Percentiles rank a stretch among this genome's conserved stretches.
Evolutionary conservation across 2,329 filamentous ascomycete genomes (phyloP).

Genomic region (Colletotrichum limetticola): DNA sequence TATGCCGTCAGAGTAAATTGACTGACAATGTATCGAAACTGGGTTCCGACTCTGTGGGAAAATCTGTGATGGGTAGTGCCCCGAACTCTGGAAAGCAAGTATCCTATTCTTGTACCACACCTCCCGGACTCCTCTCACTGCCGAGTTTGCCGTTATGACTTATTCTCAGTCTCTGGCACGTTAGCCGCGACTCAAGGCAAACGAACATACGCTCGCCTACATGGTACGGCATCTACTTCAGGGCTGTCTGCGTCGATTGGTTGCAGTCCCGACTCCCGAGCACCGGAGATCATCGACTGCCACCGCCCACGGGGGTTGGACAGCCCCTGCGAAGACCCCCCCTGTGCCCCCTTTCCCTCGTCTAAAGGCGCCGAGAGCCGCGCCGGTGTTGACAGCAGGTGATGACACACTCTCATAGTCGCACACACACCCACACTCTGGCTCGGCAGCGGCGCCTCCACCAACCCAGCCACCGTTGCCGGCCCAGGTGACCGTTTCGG

Average conservation of each 20-base stretch:
- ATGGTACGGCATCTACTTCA: not conserved
- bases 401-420: conserved; percentile 7
- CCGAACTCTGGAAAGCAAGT: not conserved
- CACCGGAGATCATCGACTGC: not conserved
- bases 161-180: not conserved
- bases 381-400: conserved; percentile 12
- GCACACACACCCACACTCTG: not conserved
- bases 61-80: not conserved
- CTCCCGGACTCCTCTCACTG: not conserved
- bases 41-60: not conserved
- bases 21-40: not conserved
- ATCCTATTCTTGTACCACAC: not conserved
- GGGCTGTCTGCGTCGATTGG: not conserved
- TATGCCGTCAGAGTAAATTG: not conserved
- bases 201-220: not conserved
- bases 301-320: not conserved
- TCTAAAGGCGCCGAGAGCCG: conserved; percentile 22
- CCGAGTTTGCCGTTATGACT: not conserved
- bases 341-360: not conserved
- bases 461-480: not conserved
- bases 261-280: not conserved
- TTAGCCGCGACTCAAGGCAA: not conserved
- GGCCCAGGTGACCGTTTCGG: not conserved
- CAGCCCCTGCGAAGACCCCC: not conserved
- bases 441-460: not conserved